Base-by-base conservation (phyloP, 1,139 yeast genomes). In the Lodderomyces parapsilosis region DNA sequence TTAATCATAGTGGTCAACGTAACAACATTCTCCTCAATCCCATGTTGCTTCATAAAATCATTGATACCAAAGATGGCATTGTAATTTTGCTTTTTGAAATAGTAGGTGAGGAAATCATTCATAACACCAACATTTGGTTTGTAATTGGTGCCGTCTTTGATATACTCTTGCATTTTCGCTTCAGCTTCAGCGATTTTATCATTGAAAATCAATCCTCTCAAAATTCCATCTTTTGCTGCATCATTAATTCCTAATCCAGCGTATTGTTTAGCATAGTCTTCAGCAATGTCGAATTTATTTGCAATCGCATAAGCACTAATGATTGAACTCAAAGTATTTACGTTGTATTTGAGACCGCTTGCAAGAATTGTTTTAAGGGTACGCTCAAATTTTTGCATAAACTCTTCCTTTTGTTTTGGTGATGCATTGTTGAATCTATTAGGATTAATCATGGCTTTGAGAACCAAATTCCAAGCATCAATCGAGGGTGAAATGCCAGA, bases 1-100 rank as follows among this genome's bases (percentile, higher is more conserved):
- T 83, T 83, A 43, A 84, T 71, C 27, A 84, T 63, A 32, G 76
- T 76, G n/a, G 91, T 77, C 59, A 80, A 80, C 1, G 93, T 83
- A 13, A 80, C 81, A 40, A 80, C 71, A 56, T 83, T 88, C 23
- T 85, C 86, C 28, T 69, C 58, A 30, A 83, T 63, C n/a, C 69
- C 63, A 30, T 67, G 44, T 25, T 53, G 51, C 43, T 59, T 57
- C 76, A 72, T 72, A 54, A 61, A 72, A 34, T 60, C 51, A 39
- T 70, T 50, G 37, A 72, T 63, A 4, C 71, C 73, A 40, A 66
- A 70, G 13, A 71, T 71, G 3, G 76, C 73, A 23, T 60, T 53
- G 46, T 59, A 63, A 51, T 71, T 69, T 41, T 61, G 56, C 11
- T 35, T 38, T 35, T 60, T 61, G 24, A 66, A 59, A 48, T 73